Conservation (phyloP, 1,284 basidiomycete species). For the Mycena sp. region DNA sequence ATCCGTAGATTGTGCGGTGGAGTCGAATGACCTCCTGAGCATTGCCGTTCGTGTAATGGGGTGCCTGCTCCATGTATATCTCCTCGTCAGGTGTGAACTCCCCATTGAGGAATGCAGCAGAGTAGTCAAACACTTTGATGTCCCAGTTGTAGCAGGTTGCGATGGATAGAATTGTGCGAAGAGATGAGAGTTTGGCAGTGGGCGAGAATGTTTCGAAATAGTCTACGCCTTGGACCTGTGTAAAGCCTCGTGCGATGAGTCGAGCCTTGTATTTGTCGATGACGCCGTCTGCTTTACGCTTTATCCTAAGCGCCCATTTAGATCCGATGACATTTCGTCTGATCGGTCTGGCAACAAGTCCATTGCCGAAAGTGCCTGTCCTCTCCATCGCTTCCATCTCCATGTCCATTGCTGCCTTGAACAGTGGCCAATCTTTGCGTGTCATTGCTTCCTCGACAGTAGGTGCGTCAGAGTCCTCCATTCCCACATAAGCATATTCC, state of each 20-base stretch:
- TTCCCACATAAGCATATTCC: too few relatives aligned
- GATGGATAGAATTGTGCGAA: slow-evolving; percentile 41
- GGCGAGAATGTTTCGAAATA: slow-evolving; percentile 35
- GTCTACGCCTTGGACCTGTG: slow-evolving; percentile 13
- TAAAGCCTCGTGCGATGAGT: slow-evolving; percentile 16
- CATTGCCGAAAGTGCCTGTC: slow-evolving; percentile 11
- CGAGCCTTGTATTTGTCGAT: slow-evolving; percentile 21
- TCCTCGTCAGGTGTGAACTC: slow-evolving; percentile 9
- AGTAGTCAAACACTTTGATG: slow-evolving; percentile 26
- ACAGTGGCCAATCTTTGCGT: slow-evolving; percentile 11
- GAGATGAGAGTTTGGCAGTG: slow-evolving; percentile 33
- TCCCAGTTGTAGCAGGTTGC: slow-evolving; percentile 37
- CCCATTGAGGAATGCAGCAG: slow-evolving; percentile 15
- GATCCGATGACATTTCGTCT: slow-evolving; percentile 13
- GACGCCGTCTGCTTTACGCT: slow-evolving; percentile 10
- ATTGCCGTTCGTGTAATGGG: not conserved
- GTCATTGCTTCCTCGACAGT: slow-evolving; percentile 11
- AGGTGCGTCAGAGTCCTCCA: too few relatives aligned
- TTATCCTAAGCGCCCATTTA: slow-evolving; percentile 23
- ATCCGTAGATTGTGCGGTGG: slow-evolving; percentile 8
- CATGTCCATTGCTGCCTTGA: slow-evolving; percentile 6
- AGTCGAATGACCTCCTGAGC: slow-evolving; percentile 9
- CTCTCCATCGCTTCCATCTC: slow-evolving; percentile 14
- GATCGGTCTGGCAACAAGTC: slow-evolving; percentile 22
- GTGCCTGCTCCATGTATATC: slow-evolving; percentile 20